These are phyloP conservation scores for Penicillium rolfsii DNA, from an alignment of 2,329 filamentous ascomycete species.

Conservation along the genomic window DNA sequence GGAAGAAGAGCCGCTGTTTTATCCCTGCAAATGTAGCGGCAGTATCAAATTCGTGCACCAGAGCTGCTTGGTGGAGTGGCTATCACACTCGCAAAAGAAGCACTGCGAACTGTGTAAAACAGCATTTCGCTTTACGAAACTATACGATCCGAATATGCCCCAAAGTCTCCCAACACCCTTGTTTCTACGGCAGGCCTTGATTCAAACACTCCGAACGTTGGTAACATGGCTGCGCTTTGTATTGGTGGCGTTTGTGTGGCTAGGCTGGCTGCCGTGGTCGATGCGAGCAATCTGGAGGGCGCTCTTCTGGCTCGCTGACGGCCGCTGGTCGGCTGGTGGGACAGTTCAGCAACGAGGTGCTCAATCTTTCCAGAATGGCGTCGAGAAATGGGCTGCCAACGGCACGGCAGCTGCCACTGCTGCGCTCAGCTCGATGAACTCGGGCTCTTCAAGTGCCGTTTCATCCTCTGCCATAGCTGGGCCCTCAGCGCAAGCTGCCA, in stretches of 20 bases:
- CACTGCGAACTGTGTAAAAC: constrained; percentile 99
- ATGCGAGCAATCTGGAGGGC: constrained; percentile 92
- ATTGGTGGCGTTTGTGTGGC: constrained; percentile 84
- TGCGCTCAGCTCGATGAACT: constrained; percentile 28
- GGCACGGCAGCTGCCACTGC: constrained; percentile 34
- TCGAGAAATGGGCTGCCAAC: constrained; percentile 33
- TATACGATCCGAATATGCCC: constrained; percentile 95
- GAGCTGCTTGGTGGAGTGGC: constrained; percentile 97
- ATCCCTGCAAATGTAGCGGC: constrained; percentile 97
- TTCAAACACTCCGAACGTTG: constrained; percentile 72
- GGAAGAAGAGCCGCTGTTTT: constrained; percentile 83
- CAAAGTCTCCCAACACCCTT: constrained; percentile 76
- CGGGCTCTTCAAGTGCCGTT: constrained; percentile 30
- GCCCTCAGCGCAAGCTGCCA: constrained; percentile 42
- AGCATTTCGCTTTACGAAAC: constrained; percentile 94
- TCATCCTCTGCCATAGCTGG: constrained; percentile 31
- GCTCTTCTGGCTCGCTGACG: constrained; percentile 90
- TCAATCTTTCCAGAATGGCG: constrained; percentile 22
- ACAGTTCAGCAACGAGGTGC: constrained; percentile 23
- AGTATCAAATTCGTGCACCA: constrained; percentile 99
- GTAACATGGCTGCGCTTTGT: constrained; percentile 77
- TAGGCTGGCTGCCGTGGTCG: constrained; percentile 82
- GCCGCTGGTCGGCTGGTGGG: constrained; percentile 60
- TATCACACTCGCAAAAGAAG: constrained; percentile 98
- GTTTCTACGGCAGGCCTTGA: constrained; percentile 75